Base-by-base conservation (phyloP, 2,329 filamentous ascomycete species). In the Fusarium mundagurra region DNA sequence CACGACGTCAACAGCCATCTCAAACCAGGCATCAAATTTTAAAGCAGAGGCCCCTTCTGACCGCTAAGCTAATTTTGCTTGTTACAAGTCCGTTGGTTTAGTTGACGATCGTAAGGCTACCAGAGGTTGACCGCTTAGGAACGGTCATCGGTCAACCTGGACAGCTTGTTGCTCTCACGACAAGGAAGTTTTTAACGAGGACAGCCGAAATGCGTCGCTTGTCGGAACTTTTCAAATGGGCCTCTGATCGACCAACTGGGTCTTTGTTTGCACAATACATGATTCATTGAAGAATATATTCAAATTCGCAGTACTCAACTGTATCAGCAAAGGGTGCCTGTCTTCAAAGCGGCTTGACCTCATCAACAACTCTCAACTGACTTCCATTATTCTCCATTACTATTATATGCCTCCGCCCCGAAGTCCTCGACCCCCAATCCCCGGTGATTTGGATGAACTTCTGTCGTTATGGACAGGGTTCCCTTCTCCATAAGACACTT, bases 371-470 rank as follows among this genome's bases (percentile, higher is more conserved):
- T 43, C 31, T 51, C 53, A 31, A 45, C 44, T 18, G 24, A 29
- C 39, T 48, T n/a, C 33, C 58, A 29, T 51, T 53, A 27, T 67
- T 71, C 38, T 24, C 60, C 20, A 38, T 48, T 31, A 18, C 39
- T 50, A n/a, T 41, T 43, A 43, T 50, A 29, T 63, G 43, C 47
- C 67, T 73, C 66, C 45, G 33, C 54, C 22, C 58, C 47, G 50
- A 72, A 50, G 67, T 72, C 72, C 62, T 74, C 71, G 68, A 60
- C 71, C 75, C 74, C 69, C 75, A 76, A 65, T 61, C 53, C 60
- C 66, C 73, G 61, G 69, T 54, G 57, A 47, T 67, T 61, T 63
- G 54, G 59, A 64, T 69, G 61, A 61, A 61, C 53, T 66, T 60
- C 36, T 62, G 61, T 65, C 68, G 41, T 61, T 67, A 34, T 64